Evolutionary conservation across 2,329 filamentous ascomycete species (phyloP).

Genomic region (Claviceps africana): DNA sequence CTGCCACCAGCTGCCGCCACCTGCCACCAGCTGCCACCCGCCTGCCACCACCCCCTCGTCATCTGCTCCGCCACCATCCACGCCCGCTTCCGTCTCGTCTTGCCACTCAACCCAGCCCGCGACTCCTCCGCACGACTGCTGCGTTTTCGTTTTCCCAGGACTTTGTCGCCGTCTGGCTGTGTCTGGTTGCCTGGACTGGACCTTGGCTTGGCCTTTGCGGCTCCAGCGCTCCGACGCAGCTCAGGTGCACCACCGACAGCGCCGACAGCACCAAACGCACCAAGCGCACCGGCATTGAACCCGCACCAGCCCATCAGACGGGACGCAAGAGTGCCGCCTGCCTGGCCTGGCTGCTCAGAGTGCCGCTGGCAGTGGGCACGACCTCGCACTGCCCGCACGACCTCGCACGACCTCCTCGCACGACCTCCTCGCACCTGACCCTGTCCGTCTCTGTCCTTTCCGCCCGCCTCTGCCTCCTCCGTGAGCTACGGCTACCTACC

Average conservation of each 20-base stretch:
- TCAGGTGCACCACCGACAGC: no score
- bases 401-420: neutral
- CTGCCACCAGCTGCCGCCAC: no score
- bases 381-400: neutral
- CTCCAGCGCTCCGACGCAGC: neutral
- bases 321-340: no score
- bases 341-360: no score
- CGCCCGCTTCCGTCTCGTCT: neutral
- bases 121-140: neutral
- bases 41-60: neutral
- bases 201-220: neutral
- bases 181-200: no score
- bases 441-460: slow-evolving; percentile 13
- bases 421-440: slow-evolving; percentile 15
- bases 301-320: neutral
- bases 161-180: neutral
- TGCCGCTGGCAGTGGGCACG: neutral
- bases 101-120: neutral
- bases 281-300: no score
- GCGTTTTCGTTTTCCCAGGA: neutral
- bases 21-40: no score
- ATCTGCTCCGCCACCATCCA: neutral
- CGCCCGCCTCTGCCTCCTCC: neutral
- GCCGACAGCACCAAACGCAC: no score
- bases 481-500: slow-evolving; percentile 13